phyloP scores from a whole-genome alignment of 2,329 filamentous ascomycete species.

The Furcasterigmium furcatum region DNA sequence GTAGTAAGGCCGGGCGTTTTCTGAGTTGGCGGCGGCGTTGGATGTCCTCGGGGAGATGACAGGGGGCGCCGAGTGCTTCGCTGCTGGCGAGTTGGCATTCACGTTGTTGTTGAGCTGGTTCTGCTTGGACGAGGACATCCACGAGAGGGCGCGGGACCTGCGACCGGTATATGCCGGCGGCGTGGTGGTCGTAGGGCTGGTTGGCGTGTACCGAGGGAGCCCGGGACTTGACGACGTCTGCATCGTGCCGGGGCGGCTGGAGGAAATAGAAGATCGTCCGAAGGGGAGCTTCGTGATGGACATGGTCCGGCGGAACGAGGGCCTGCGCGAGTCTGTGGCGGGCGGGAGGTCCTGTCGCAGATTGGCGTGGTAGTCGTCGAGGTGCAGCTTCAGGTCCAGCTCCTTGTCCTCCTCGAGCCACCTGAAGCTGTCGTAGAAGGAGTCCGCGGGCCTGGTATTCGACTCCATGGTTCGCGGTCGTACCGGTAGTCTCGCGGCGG shows the following conservation, averaged over 20 bases:
- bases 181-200: conserved; percentile 12
- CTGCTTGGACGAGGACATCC: conserved; percentile 46
- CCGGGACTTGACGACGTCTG: conserved; percentile 23
- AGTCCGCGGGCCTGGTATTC: conserved; percentile 35
- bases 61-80: no score
- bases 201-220: conserved; percentile 20
- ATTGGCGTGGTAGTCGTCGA: conserved; percentile 70
- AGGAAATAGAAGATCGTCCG: conserved; percentile 48
- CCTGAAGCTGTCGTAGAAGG: conserved; percentile 64
- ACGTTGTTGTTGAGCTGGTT: conserved; percentile 4
- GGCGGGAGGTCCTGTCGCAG: conserved; percentile 47
- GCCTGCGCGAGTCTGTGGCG: conserved; percentile 42
- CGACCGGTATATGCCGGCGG: conserved; percentile 20
- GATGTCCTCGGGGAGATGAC: neutral
- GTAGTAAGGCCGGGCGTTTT: neutral
- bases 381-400: conserved; percentile 61
- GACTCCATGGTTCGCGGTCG: conserved; percentile 23
- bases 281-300: conserved; percentile 68
- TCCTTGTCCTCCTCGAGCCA: conserved; percentile 74
- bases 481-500: conserved; percentile 20
- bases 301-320: conserved; percentile 67
- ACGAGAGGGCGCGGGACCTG: conserved; percentile 52
- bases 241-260: conserved; percentile 43
- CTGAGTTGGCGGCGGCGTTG: neutral
- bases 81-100: neutral